Conservation (phyloP, 2,329 filamentous ascomycete species). For the Cladophialophora carrionii region DNA sequence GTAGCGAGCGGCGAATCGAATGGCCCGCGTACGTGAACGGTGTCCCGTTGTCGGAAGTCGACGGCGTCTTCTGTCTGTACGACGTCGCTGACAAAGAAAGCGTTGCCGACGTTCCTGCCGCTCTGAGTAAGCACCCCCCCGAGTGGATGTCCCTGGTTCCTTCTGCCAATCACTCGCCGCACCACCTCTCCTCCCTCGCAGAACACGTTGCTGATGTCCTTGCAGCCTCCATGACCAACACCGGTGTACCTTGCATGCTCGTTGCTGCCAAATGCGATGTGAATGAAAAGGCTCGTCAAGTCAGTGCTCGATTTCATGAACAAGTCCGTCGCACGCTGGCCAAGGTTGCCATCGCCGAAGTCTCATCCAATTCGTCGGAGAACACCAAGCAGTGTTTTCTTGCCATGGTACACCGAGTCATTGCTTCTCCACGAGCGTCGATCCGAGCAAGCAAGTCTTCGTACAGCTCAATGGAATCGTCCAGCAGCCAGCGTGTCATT, state of each 20-base stretch:
- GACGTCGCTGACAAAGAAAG: slow-evolving; percentile 80
- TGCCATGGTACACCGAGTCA: slow-evolving; percentile 71
- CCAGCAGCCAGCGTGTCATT: slow-evolving; percentile 12
- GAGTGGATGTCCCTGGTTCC: neutral
- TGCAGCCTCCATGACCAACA: slow-evolving; percentile 35
- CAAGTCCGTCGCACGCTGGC: slow-evolving; percentile 64
- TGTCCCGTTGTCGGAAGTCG: slow-evolving; percentile 71
- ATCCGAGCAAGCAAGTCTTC: slow-evolving; percentile 22
- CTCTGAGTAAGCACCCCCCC: slow-evolving; percentile 67
- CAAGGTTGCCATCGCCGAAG: slow-evolving; percentile 72
- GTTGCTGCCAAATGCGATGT: slow-evolving; percentile 90
- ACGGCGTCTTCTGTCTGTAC: slow-evolving; percentile 84
- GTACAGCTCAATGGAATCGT: slow-evolving; percentile 19
- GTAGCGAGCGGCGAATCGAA: slow-evolving; percentile 50
- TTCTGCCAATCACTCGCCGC: neutral
- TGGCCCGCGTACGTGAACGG: slow-evolving; percentile 64
- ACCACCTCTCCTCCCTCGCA: neutral
- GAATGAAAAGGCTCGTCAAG: slow-evolving; percentile 68
- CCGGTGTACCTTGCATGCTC: slow-evolving; percentile 67
- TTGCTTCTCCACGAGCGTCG: slow-evolving; percentile 60
- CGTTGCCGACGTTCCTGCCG: slow-evolving; percentile 72
- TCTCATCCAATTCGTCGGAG: slow-evolving; percentile 70
- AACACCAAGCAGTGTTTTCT: slow-evolving; percentile 76
- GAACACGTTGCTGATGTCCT: neutral
- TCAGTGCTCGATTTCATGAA: slow-evolving; percentile 71